These are phyloP conservation scores for Podospora fimiseda DNA, from an alignment of 495 filamentous ascomycete genomes.

Conservation along the genomic window DNA sequence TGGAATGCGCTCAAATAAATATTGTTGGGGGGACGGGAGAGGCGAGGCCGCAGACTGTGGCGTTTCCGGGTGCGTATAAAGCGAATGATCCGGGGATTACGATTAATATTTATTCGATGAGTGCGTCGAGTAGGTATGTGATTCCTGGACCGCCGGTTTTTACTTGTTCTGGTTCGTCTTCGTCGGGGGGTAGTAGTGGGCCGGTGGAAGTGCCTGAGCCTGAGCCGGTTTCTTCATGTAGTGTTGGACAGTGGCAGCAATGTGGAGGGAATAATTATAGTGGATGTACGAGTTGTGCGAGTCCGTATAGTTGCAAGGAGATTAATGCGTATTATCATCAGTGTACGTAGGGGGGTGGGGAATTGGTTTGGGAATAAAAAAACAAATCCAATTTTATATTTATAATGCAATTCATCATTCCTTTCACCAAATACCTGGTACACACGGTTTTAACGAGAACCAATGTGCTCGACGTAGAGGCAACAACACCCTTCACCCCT, in stretches of 20 bases:
- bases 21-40: slow-evolving; percentile 35
- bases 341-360: no score
- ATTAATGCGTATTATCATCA: slow-evolving; percentile 45
- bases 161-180: slow-evolving; percentile 22
- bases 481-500: no score
- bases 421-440: no score
- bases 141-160: slow-evolving; percentile 31
- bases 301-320: slow-evolving; percentile 34
- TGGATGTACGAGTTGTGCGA: slow-evolving; percentile 42
- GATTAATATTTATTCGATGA: slow-evolving; percentile 35
- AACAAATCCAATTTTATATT: neutral
- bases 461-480: no score
- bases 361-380: slow-evolving; percentile 7
- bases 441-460: no score
- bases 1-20: slow-evolving; percentile 48
- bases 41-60: slow-evolving; percentile 30
- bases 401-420: no score
- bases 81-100: slow-evolving; percentile 32
- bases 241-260: slow-evolving; percentile 37
- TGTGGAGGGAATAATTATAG: slow-evolving; percentile 46
- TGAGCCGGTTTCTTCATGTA: slow-evolving; percentile 15
- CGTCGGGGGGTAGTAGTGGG: slow-evolving; percentile 16
- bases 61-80: slow-evolving; percentile 43
- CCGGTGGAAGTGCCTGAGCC: slow-evolving; percentile 11
- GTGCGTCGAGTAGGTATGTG: slow-evolving; percentile 22